phyloP scores from a whole-genome alignment of 208 protist genomes.

The Spongospora subterranea region DNA sequence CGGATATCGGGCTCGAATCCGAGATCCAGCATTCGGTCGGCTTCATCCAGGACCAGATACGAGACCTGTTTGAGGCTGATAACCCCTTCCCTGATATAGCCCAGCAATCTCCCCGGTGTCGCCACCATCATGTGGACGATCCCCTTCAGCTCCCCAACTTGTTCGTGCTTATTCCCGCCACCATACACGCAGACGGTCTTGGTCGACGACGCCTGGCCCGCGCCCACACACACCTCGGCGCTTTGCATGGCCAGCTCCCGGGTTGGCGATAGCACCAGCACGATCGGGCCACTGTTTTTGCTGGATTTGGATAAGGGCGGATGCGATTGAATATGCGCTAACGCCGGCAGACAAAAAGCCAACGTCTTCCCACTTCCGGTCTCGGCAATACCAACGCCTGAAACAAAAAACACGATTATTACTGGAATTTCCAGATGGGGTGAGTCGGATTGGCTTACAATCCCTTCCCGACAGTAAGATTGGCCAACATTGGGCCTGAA shows the following conservation, averaged over 20 bases:
- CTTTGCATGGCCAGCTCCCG: slow-evolving; percentile 82
- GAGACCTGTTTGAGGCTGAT: slow-evolving; percentile 35
- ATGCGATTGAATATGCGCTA: slow-evolving; percentile 6
- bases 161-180: slow-evolving; percentile 74
- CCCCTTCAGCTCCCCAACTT: slow-evolving; percentile 91
- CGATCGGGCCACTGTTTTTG: slow-evolving; percentile 77
- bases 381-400: slow-evolving; percentile 73
- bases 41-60: slow-evolving; percentile 70
- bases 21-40: slow-evolving; percentile 70
- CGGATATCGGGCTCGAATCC: slow-evolving; percentile 70
- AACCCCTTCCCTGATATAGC: slow-evolving; percentile 80
- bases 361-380: slow-evolving; percentile 74
- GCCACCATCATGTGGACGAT: slow-evolving; percentile 88
- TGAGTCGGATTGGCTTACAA: too few species aligned
- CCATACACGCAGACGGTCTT: slow-evolving; percentile 63
- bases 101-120: slow-evolving; percentile 83
- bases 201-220: slow-evolving; percentile 13
- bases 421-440: too few species aligned
- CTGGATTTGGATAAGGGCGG: slow-evolving; percentile 67
- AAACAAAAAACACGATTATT: too few species aligned
- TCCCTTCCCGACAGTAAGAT: slow-evolving; percentile 60
- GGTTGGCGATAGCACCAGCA: slow-evolving; percentile 81
- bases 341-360: slow-evolving; percentile 67
- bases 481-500: slow-evolving; percentile 67
- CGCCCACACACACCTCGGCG: slow-evolving; percentile 43